phyloP scores from a whole-genome alignment of 139 green algal genomes.

The Microglena sp. region DNA sequence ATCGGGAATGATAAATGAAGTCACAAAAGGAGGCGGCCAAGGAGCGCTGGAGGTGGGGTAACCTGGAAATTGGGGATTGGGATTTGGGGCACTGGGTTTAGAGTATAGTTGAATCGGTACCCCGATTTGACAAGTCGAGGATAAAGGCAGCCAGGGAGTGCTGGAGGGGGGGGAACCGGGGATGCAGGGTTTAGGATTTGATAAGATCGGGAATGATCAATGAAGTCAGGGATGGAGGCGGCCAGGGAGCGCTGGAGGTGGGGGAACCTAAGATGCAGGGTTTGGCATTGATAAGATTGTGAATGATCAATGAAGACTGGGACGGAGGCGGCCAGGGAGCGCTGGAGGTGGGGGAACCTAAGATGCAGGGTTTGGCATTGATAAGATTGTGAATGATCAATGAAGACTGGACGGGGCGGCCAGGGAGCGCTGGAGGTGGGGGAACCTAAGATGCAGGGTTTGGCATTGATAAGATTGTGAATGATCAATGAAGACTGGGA shows the following conservation, averaged over 20 bases:
- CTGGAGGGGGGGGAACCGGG: not conserved
- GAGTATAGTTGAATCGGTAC: too few relatives aligned
- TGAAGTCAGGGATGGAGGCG: slow-evolving; percentile 62
- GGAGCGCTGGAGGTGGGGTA: slow-evolving; percentile 47
- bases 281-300: too few relatives aligned
- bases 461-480: too few relatives aligned
- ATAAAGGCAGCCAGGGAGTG: not conserved
- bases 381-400: too few relatives aligned
- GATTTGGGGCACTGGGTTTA: too few relatives aligned
- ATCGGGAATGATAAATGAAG: slow-evolving; percentile 45
- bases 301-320: slow-evolving; percentile 79
- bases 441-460: too few relatives aligned
- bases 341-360: slow-evolving; percentile 47
- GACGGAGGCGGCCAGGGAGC: slow-evolving; percentile 47
- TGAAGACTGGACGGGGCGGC: too few relatives aligned
- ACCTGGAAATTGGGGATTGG: too few relatives aligned
- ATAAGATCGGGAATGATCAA: too few relatives aligned
- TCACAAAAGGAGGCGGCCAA: slow-evolving; percentile 56
- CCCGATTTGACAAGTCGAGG: too few relatives aligned
- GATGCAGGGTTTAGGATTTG: not conserved
- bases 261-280: slow-evolving; percentile 23
- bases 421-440: too few relatives aligned
- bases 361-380: not conserved
- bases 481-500: too few relatives aligned
- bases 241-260: slow-evolving; percentile 47